Conservation (phyloP, 2,329 filamentous ascomycete genomes). For the Talaromyces atroroseus region DNA sequence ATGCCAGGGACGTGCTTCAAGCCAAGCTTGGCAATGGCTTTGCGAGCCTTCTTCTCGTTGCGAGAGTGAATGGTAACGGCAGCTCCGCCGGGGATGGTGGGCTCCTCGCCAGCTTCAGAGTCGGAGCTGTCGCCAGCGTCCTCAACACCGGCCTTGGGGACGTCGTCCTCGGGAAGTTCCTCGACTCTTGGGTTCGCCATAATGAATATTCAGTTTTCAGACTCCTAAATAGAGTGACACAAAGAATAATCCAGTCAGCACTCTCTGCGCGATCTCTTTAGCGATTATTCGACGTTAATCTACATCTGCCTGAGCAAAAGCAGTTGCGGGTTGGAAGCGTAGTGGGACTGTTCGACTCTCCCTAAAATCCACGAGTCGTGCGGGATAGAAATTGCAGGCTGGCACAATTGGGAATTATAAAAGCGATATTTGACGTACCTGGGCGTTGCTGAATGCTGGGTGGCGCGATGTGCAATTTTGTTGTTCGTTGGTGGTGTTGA, state of each 20-base stretch:
- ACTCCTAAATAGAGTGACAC: neutral
- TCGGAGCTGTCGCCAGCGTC: constrained; percentile 52
- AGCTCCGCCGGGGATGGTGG: constrained; percentile 73
- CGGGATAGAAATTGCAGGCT: neutral
- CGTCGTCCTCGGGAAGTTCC: constrained; percentile 85
- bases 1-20: constrained; percentile 95
- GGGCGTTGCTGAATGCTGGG: constrained; percentile 27
- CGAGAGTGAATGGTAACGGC: constrained; percentile 91
- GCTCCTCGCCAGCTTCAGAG: constrained; percentile 51
- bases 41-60: constrained; percentile 99
- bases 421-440: constrained; percentile 30
- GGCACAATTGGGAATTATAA: constrained; percentile 2
- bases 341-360: neutral
- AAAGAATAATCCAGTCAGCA: neutral
- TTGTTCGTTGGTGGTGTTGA: constrained; percentile 29
- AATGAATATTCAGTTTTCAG: constrained; percentile 30
- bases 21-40: constrained; percentile 97
- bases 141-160: constrained; percentile 78
- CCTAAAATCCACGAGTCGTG: neutral
- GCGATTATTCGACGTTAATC: neutral
- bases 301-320: neutral
- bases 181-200: constrained; percentile 99
- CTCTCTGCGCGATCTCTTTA: constrained; percentile 1
- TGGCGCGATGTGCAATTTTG: constrained; percentile 35
- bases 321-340: neutral